A percentile compares a stretch with the other conserved stretches of the same genome.
phyloP scores from a whole-genome alignment of 164 flowering plant genomes.

The Magnolia sinica region DNA sequence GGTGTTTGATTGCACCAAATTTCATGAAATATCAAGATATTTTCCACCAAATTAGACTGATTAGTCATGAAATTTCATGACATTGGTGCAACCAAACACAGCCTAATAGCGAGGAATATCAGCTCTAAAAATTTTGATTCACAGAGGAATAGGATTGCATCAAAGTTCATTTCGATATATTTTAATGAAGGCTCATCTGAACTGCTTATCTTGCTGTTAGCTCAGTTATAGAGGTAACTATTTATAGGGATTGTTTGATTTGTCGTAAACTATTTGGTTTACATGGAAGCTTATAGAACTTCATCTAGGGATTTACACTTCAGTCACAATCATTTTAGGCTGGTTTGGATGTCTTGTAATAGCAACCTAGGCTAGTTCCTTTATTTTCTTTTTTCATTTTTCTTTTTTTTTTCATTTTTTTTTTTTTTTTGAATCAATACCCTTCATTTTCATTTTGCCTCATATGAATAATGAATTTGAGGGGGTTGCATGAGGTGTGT shows the following conservation, averaged over 20 bases:
- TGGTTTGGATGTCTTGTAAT: background rate
- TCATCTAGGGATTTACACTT: background rate
- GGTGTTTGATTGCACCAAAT: too few relatives aligned
- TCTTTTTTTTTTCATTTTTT: too few relatives aligned
- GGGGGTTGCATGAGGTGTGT: too few relatives aligned
- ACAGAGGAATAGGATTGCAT: slow-evolving; percentile 49
- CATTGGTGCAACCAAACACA: too few relatives aligned
- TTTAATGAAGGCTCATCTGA: slow-evolving; percentile 80
- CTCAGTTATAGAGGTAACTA: slow-evolving; percentile 70
- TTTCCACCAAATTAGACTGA: too few relatives aligned
- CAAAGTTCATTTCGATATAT: slow-evolving; percentile 75
- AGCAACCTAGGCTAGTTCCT: background rate
- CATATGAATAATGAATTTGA: too few relatives aligned
- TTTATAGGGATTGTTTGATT: background rate
- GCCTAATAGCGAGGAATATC: slow-evolving; percentile 27
- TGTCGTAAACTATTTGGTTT: background rate
- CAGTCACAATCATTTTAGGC: background rate
- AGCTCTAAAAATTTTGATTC: slow-evolving; percentile 58
- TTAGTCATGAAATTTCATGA: too few relatives aligned
- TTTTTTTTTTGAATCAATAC: too few relatives aligned
- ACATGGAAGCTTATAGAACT: background rate
- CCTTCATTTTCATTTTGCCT: too few relatives aligned
- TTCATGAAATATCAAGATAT: too few relatives aligned
- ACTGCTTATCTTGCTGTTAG: slow-evolving; percentile 97
- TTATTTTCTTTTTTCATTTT: too few relatives aligned